phyloP scores from a whole-genome alignment of 2,329 filamentous ascomycete genomes.

The Talaromyces verruculosus region DNA sequence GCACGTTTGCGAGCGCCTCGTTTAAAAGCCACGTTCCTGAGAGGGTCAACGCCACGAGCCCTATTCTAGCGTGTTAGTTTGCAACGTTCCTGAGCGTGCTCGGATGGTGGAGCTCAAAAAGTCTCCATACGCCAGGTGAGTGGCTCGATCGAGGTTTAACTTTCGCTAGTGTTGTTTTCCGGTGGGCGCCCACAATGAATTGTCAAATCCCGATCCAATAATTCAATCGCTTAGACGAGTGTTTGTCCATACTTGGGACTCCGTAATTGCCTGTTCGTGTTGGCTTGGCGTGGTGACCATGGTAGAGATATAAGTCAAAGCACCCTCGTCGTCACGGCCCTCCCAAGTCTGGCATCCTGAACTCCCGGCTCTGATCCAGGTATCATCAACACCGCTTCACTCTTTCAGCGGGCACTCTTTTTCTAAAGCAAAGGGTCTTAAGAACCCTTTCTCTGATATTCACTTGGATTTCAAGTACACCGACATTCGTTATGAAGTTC shows the following conservation, averaged over 20 bases:
- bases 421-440: not conserved
- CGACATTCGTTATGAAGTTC: slow-evolving; percentile 10
- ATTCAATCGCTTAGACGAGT: not conserved
- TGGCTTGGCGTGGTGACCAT: not conserved
- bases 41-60: not conserved
- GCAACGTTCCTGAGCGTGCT: not conserved
- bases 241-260: not conserved
- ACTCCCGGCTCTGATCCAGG: not conserved
- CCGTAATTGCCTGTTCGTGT: not conserved
- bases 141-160: not conserved
- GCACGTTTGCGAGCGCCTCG: not conserved
- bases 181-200: not conserved
- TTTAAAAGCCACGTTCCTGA: not conserved
- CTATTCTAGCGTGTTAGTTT: not conserved
- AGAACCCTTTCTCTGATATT: slow-evolving; percentile 25
- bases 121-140: not conserved
- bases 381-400: slow-evolving; percentile 36
- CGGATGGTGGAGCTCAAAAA: not conserved
- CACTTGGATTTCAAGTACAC: not conserved
- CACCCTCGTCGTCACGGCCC: not conserved
- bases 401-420: slow-evolving; percentile 79
- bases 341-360: slow-evolving; percentile 2
- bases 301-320: not conserved
- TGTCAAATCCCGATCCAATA: slow-evolving; percentile 2
- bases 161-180: not conserved